These are phyloP conservation scores for Fusarium paranaense DNA, from an alignment of 2,329 filamentous ascomycete genomes.

Conservation along the genomic window DNA sequence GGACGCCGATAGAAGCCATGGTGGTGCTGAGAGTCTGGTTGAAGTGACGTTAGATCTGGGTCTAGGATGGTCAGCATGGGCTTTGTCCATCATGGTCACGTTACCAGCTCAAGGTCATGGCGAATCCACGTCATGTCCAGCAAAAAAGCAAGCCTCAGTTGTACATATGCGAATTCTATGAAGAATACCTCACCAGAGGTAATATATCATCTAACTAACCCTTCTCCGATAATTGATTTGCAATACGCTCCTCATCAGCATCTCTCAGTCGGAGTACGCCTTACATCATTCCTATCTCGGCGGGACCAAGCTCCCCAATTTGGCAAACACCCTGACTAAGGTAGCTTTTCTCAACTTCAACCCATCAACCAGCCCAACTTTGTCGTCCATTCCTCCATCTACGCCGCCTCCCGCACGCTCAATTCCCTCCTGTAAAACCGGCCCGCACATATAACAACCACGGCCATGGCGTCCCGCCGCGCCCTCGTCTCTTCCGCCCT, in stretches of 20 bases:
- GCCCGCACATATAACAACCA: not conserved
- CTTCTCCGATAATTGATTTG: not conserved
- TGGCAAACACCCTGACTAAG: not conserved
- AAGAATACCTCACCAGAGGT: not conserved
- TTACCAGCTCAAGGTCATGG: not conserved
- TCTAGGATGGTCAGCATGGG: conserved; percentile 10
- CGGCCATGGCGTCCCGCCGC: conserved; percentile 36
- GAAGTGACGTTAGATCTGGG: not conserved
- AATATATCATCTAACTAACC: not conserved
- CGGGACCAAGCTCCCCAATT: conserved; percentile 2
- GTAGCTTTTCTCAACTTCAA: conserved; percentile 18
- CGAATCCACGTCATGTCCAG: not conserved
- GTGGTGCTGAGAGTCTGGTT: not conserved
- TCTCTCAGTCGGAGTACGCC: not conserved
- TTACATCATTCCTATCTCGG: conserved; percentile 13
- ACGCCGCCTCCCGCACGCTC: not conserved
- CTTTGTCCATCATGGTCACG: conserved; percentile 10
- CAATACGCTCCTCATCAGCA: not conserved
- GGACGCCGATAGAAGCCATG: not conserved
- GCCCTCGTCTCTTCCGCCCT: conserved; percentile 29
- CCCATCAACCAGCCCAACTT: not conserved
- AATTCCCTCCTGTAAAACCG: not conserved
- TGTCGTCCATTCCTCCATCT: not conserved
- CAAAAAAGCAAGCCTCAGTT: not conserved
- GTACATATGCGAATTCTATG: not conserved